Evolutionary conservation across 768 basidiomycete species (phyloP).

Genomic region (Auriscalpium orientale): DNA sequence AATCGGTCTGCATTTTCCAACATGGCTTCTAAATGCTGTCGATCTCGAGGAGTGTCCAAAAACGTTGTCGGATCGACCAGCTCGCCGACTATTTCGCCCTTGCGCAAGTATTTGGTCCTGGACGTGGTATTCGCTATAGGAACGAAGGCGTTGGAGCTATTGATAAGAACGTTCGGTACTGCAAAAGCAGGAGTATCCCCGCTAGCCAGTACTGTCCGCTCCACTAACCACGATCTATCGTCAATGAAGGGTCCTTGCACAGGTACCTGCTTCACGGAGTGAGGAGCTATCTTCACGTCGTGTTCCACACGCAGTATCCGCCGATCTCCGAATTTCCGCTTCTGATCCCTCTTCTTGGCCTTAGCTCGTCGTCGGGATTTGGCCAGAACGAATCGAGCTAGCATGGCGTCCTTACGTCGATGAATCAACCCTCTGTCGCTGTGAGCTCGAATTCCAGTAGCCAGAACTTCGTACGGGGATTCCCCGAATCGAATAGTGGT

Average conservation of each 20-base stretch:
- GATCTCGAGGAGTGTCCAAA: background rate
- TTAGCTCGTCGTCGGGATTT: background rate
- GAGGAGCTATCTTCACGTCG: conserved; percentile 1
- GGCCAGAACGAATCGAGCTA: background rate
- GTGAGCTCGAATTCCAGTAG: conserved; percentile 12
- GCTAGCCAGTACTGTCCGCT: background rate
- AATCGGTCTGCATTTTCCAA: background rate
- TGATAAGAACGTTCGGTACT: background rate
- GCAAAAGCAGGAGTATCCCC: background rate
- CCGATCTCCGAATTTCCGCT: background rate
- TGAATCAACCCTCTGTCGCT: background rate
- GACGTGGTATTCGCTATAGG: background rate
- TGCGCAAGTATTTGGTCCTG: background rate
- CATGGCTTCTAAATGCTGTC: background rate
- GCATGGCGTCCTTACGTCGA: background rate
- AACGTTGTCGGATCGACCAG: background rate
- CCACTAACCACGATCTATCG: background rate
- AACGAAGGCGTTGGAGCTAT: background rate
- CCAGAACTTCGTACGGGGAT: too few species aligned
- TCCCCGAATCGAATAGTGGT: too few species aligned
- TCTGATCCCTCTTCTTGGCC: background rate
- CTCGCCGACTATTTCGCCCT: background rate
- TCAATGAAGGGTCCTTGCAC: background rate
- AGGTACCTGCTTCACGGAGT: background rate
- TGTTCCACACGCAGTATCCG: background rate